Base-by-base conservation (phyloP, 129 eudicot species). In the Flaveria trinervia region DNA sequence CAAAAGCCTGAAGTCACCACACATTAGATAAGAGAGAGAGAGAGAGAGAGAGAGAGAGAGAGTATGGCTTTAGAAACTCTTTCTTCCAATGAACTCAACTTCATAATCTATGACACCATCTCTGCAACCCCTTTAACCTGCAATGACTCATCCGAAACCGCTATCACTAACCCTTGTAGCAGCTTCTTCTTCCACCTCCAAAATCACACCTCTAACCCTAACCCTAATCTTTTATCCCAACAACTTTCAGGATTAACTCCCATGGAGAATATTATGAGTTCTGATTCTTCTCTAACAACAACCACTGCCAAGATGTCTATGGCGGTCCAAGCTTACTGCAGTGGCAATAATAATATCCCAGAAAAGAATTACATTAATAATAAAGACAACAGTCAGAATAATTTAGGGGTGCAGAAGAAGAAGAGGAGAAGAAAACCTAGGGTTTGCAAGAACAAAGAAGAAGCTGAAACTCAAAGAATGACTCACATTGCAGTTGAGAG, bases 401-500 rank as follows among this genome's bases (percentile, higher is more conserved):
- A 36, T 56, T 72, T 77, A 82, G 90, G 83, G 73, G 85, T 81
- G 18, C 89, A 85, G 23, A 82, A 89, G 84, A 93, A 89, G 83
- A 93, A 93, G 84, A 80, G 96, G 75, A 77, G 93, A 79, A 77
- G 97, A 26, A 69, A 96, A 64, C 87, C 89, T 13, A 88, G 91
- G 81, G 86, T 87, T 41, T 90, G 96, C 76, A 93, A 91, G 90
- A 93, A 93, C 77, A 89, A 90, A 79, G 97, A 93, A 80, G 97
- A 93, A 71, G 98, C 98, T 65, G 98, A 93, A 79, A 88, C 85
- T 39, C 98, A 93, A 68, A 86, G 98, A 80, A 90, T 90, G 98
- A 90, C 98, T 28, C 98, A 93, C 96, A 93, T 93, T 87, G 89
- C 90, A 14, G 97, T 93, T 6, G 98, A 93, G 28, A 84, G 98